Percentiles rank a stretch among this genome's conserved stretches.
phyloP scores from a whole-genome alignment of 2,329 filamentous ascomycete species.

The Didymella glomerata region DNA sequence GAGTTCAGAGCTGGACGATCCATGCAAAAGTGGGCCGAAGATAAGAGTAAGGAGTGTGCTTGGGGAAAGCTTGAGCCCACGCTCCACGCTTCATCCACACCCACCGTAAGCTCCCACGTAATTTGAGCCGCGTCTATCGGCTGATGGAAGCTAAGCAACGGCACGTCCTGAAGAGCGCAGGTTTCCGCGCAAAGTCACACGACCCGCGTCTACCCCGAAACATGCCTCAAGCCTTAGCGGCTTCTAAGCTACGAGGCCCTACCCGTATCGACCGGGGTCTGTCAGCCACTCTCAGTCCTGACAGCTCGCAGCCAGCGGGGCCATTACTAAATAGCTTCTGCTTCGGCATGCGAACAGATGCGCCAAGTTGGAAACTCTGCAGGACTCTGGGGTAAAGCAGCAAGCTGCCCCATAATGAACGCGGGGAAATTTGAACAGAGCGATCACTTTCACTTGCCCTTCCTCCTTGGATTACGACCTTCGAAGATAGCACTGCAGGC shows the following conservation, averaged over 20 bases:
- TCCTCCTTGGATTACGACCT: background rate
- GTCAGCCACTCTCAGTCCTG: slow-evolving; percentile 2
- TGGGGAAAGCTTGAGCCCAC: slow-evolving; percentile 6
- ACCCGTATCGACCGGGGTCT: background rate
- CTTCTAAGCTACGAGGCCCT: background rate
- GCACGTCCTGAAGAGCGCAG: background rate
- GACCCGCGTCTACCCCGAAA: background rate
- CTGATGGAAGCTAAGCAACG: slow-evolving; percentile 5
- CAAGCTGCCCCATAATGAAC: background rate
- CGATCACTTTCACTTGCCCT: background rate
- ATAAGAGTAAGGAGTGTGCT: slow-evolving; percentile 12
- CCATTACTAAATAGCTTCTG: slow-evolving; percentile 11
- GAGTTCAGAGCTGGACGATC: background rate
- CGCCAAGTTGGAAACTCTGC: background rate
- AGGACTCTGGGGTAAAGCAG: slow-evolving; percentile 6
- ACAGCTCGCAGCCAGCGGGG: background rate
- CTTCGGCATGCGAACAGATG: background rate
- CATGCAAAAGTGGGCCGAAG: slow-evolving; percentile 7
- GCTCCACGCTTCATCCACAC: background rate
- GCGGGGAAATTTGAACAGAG: background rate
- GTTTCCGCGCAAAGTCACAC: slow-evolving; percentile 1
- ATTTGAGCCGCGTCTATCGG: slow-evolving; percentile 14
- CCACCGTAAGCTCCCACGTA: background rate
- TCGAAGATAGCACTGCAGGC: background rate
- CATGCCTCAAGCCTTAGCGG: background rate